Conservation (phyloP, 2,329 filamentous ascomycete species). For the Pseudocercospora musae region DNA sequence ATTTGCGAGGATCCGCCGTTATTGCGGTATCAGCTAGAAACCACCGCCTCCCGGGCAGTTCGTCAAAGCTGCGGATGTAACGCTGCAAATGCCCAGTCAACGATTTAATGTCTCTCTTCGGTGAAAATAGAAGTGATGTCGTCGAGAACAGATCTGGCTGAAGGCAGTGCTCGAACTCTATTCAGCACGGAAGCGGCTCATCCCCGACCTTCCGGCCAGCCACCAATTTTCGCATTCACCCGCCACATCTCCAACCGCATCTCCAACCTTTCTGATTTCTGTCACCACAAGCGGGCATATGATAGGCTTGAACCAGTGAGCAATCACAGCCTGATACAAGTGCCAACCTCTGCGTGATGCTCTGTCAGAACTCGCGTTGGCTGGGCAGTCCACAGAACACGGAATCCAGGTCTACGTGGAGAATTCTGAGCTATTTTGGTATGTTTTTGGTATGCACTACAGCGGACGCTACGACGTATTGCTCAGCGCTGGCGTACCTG, state of each 20-base stretch:
- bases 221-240: too few relatives aligned
- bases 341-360: neutral
- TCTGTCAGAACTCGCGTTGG: neutral
- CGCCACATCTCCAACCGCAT: too few relatives aligned
- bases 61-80: neutral
- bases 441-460: too few relatives aligned
- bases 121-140: neutral
- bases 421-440: neutral
- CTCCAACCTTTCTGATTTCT: too few relatives aligned
- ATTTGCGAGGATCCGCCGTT: neutral
- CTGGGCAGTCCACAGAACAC: neutral
- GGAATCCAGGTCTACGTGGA: neutral
- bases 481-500: neutral
- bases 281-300: too few relatives aligned
- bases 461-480: neutral
- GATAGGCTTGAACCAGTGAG: too few relatives aligned
- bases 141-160: neutral
- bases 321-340: too few relatives aligned
- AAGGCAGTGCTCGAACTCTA: neutral
- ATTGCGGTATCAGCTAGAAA: neutral
- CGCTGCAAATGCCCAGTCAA: too few relatives aligned
- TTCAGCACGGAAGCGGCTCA: neutral
- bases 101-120: too few relatives aligned
- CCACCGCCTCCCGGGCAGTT: neutral
- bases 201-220: too few relatives aligned